Conservation (phyloP, 768 basidiomycete species). For the Tulasnella sp. region DNA sequence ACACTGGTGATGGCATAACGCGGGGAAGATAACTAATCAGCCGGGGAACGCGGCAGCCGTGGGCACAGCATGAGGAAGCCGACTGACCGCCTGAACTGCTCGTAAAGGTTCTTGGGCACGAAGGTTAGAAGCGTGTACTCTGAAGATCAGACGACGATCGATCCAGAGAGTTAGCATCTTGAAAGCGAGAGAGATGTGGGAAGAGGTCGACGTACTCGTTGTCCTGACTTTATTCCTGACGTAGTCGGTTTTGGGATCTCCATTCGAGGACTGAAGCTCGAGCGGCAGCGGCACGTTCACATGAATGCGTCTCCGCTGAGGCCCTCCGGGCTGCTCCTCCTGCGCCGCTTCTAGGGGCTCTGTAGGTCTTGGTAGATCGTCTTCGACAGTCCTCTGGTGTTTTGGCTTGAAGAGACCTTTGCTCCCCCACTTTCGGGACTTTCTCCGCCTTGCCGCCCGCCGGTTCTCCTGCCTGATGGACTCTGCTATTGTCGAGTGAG, state of each 20-base stretch:
- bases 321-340: constrained; percentile 42
- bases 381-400: constrained; percentile 34
- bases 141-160: constrained; percentile 42
- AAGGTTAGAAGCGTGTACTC: constrained; percentile 92
- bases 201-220: constrained; percentile 64
- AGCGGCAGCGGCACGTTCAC: constrained; percentile 72
- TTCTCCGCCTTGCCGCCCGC: constrained; percentile 27
- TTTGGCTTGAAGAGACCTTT: constrained; percentile 38
- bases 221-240: constrained; percentile 92
- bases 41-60: constrained; percentile 16
- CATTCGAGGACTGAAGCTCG: constrained; percentile 65
- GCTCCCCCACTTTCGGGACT: constrained; percentile 33
- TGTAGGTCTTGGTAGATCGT: constrained; percentile 35
- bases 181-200: background rate
- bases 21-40: constrained; percentile 4
- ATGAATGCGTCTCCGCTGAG: constrained; percentile 72
- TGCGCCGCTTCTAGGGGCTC: constrained; percentile 39
- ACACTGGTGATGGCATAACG: constrained; percentile 52
- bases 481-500: constrained; percentile 87
- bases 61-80: constrained; percentile 33
- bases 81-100: constrained; percentile 86
- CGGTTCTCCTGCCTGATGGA: constrained; percentile 70
- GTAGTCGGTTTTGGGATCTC: constrained; percentile 81
- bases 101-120: constrained; percentile 89
- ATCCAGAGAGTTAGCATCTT: background rate